Conservation (phyloP, 805 yeast species). For the Huiozyma sinensis region DNA sequence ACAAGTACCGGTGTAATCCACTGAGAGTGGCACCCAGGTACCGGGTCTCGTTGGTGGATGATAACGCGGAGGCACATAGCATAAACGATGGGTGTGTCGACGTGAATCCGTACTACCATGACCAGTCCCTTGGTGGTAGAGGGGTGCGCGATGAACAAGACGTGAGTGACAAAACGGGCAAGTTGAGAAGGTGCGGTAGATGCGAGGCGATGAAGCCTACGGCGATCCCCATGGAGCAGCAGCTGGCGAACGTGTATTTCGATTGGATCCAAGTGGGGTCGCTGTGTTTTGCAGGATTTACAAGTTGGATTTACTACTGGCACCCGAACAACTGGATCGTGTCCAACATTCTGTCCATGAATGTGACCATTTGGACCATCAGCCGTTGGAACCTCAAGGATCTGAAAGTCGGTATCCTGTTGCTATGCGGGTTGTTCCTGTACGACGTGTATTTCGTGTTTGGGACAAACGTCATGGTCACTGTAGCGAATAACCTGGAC, state of each 20-base stretch:
- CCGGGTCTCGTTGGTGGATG: conserved; percentile 31
- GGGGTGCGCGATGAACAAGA: conserved; percentile 10
- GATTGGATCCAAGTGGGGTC: conserved; percentile 26
- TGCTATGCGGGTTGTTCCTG: conserved; percentile 41
- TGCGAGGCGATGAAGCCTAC: conserved; percentile 13
- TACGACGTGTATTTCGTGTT: conserved; percentile 64
- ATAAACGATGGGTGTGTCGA: conserved; percentile 12
- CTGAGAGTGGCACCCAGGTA: conserved; percentile 28
- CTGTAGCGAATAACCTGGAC: conserved; percentile 45
- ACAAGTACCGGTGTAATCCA: conserved; percentile 16
- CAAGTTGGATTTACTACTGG: conserved; percentile 15
- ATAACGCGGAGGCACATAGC: conserved; percentile 30
- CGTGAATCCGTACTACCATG: conserved; percentile 22
- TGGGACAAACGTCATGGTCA: conserved; percentile 48
- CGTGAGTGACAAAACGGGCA: conserved; percentile 14
- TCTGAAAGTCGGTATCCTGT: conserved; percentile 36
- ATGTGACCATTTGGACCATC: conserved; percentile 36
- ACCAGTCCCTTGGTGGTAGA: conserved; percentile 6
- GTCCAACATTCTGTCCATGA: conserved; percentile 34
- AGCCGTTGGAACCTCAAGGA: conserved; percentile 30
- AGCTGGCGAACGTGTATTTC: conserved; percentile 28
- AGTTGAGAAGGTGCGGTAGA: conserved; percentile 5
- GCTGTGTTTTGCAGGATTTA: conserved; percentile 8
- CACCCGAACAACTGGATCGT: conserved; percentile 36
- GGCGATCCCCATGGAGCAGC: conserved; percentile 19